Evolutionary conservation across 805 yeast genomes (phyloP).

Genomic region (Sugiyamaella mastotermitis): DNA sequence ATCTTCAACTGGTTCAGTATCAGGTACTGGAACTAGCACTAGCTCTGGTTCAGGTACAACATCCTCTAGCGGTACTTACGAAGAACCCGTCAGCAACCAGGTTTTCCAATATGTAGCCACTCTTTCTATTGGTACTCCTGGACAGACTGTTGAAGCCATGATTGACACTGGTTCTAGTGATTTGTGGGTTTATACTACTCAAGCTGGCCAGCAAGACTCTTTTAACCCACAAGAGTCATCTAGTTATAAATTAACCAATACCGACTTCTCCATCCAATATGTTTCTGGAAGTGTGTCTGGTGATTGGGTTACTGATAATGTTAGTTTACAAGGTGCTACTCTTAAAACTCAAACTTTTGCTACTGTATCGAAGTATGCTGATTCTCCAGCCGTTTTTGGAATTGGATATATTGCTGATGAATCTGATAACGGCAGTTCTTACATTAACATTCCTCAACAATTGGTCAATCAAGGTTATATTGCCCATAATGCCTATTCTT

Average conservation of each 20-base stretch:
- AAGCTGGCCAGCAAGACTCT: slow-evolving; percentile 50
- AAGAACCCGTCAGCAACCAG: slow-evolving; percentile 24
- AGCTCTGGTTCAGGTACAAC: too few species aligned
- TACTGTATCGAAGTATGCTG: neutral
- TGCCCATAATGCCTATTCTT: slow-evolving; percentile 38
- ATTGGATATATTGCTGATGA: slow-evolving; percentile 17
- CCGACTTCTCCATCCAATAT: slow-evolving; percentile 22
- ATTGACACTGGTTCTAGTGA: slow-evolving; percentile 72
- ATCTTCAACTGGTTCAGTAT: too few species aligned
- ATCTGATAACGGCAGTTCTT: slow-evolving; percentile 27
- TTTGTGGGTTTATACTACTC: slow-evolving; percentile 48
- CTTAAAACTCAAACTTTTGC: neutral
- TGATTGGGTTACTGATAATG: slow-evolving; percentile 54
- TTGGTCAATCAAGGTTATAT: slow-evolving; percentile 44
- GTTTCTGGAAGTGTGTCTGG: slow-evolving; percentile 41
- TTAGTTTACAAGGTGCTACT: slow-evolving; percentile 23
- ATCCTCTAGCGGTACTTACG: neutral
- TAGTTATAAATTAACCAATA: slow-evolving; percentile 19
- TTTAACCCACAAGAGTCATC: slow-evolving; percentile 13
- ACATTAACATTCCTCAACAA: slow-evolving; percentile 60
- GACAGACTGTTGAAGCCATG: slow-evolving; percentile 46
- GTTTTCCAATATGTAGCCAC: slow-evolving; percentile 27
- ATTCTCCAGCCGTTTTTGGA: slow-evolving; percentile 23
- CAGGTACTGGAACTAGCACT: too few species aligned
- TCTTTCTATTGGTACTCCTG: slow-evolving; percentile 50